Evolutionary conservation across 305 asterid species (phyloP), one percentile per base, ranked within the genome.

Genomic region (Fraxinus greggii): DNA sequence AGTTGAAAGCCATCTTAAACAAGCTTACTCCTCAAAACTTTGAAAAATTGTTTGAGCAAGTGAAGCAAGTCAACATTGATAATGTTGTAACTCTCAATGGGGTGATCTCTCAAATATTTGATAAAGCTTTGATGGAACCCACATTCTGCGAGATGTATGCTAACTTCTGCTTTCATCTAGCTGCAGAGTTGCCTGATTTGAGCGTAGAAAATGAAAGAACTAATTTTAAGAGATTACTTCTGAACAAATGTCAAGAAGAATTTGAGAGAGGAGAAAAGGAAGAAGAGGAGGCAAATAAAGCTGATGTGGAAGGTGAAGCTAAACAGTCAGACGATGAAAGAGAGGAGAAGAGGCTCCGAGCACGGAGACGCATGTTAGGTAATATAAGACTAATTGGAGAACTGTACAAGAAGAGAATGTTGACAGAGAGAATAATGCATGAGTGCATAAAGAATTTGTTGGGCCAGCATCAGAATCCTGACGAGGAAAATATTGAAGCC

Each of bases 121-220:
- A 94, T 84, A 91, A 92, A 87, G 97, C 98, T 83, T 86, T 94
- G 80, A 92, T 89, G 94, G 98, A 94, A 82, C 98, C 98, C 33
- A 92, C 97, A 76, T 94, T 94, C 87, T 92, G 97, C 75, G 97
- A 94, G 88, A 94, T 93, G 98, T 94, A 94, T 74, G 97, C 97
- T 63, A 76, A 88, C 82, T 94, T 94, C 86, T 94, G 97, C 84
- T 86, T 54, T 87, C 92, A 88, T 84, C 95, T 94, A 31, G 91
- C 98, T 35, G 85, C 83, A 15, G 98, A 74, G 84, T 88, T 94
- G 28, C 98, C 97, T 28, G 92, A 91, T 76, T 83, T 94, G 56
- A 88, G 87, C 38, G 94, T 89, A 84, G 94, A 90, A 38, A 77
- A 87, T 83, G 88, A 92, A 84, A 92, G 77, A 77, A 88, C 91